phyloP scores from a whole-genome alignment of 2,329 filamentous ascomycete species.

The Chrysosporium keratinophilum region DNA sequence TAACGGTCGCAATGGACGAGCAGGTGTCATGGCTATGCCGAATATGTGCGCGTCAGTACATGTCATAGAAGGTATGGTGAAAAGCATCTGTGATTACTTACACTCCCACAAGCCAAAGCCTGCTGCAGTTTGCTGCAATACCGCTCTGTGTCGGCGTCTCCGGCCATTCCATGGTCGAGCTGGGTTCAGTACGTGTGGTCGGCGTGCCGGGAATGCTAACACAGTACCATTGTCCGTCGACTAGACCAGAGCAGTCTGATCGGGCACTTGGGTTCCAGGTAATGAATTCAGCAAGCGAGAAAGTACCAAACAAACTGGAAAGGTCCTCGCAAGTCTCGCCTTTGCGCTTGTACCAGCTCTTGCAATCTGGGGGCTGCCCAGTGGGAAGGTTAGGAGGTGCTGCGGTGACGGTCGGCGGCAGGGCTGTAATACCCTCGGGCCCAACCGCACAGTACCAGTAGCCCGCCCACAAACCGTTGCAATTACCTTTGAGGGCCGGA shows the following conservation, averaged over 20 bases:
- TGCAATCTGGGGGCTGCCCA: slow-evolving; percentile 13
- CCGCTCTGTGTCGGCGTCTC: slow-evolving; percentile 5
- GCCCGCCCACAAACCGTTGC: slow-evolving; percentile 8
- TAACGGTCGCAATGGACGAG: not conserved
- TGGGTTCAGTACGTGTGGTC: slow-evolving; percentile 14
- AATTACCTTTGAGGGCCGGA: slow-evolving; percentile 6
- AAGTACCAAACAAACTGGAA: slow-evolving; percentile 15
- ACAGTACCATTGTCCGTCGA: slow-evolving; percentile 12
- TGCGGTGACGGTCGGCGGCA: slow-evolving; percentile 16
- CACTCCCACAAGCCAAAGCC: slow-evolving; percentile 9
- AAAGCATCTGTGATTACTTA: not conserved
- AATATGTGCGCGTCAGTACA: not conserved
- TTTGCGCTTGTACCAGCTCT: slow-evolving; percentile 16
- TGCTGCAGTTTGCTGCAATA: not conserved
- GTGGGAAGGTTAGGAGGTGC: slow-evolving; percentile 8
- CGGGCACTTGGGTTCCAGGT: slow-evolving; percentile 7
- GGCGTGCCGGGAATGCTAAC: slow-evolving; percentile 16
- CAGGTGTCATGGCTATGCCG: slow-evolving; percentile 1
- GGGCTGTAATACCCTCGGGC: slow-evolving; percentile 5
- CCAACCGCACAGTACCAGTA: slow-evolving; percentile 9
- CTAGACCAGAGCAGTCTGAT: not conserved
- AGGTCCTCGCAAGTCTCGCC: slow-evolving; percentile 17
- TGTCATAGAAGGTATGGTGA: not conserved
- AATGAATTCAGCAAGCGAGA: slow-evolving; percentile 9
- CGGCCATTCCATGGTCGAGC: not conserved